These are phyloP conservation scores for Juglanconis sp. DNA, from an alignment of 2,329 filamentous ascomycete genomes.

Conservation along the genomic window DNA sequence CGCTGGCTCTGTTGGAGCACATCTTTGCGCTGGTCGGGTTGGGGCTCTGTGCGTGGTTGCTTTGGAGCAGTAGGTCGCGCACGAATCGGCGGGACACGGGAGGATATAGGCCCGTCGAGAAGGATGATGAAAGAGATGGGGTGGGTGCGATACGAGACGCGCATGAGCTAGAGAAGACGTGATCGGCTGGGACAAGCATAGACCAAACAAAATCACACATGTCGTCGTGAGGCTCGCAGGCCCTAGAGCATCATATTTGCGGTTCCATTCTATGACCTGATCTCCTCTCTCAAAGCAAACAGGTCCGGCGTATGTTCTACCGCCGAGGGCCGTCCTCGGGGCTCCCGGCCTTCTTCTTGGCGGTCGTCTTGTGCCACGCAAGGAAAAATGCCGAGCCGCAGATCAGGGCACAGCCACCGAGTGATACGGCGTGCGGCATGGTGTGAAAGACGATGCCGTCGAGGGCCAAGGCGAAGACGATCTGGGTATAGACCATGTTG, in stretches of 20 bases:
- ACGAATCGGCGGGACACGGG: neutral
- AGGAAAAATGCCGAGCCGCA: neutral
- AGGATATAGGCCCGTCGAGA: constrained; percentile 4
- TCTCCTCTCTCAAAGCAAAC: too few relatives aligned
- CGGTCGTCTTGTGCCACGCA: constrained; percentile 4
- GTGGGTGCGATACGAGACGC: too few relatives aligned
- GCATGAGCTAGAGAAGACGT: too few relatives aligned
- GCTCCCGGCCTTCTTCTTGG: neutral
- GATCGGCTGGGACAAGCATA: too few relatives aligned
- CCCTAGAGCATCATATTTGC: too few relatives aligned
- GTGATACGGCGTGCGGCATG: constrained; percentile 3
- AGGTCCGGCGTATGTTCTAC: neutral
- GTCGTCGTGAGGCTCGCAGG: too few relatives aligned
- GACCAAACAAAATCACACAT: too few relatives aligned
- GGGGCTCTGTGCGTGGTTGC: constrained; percentile 6
- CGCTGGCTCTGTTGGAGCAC: constrained; percentile 5
- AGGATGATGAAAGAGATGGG: neutral
- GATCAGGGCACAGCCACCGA: neutral
- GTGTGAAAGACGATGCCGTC: constrained; percentile 2
- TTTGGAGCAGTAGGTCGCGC: neutral
- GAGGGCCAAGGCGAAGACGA: constrained; percentile 5
- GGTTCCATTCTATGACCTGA: too few relatives aligned
- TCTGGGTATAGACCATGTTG: constrained; percentile 10
- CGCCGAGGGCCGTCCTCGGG: neutral
- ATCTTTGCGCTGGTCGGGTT: constrained; percentile 7